Evolutionary conservation across 768 basidiomycete genomes (phyloP).

Genomic region (Clitopilus hobsonii): DNA sequence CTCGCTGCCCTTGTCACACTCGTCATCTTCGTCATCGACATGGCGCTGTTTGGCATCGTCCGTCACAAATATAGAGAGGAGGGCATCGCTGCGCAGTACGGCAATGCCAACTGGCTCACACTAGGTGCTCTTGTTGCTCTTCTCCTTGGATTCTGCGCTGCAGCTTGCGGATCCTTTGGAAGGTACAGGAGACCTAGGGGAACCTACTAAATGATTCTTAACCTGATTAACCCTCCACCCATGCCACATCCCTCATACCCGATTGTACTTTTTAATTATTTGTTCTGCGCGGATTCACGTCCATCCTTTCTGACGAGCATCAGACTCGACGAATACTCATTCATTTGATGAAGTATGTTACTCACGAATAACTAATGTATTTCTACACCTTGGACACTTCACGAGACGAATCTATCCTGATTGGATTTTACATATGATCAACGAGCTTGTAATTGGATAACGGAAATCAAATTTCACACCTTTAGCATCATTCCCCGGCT

Average conservation of each 20-base stretch:
- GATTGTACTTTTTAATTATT: not conserved
- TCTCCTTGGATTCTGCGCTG: constrained; percentile 60
- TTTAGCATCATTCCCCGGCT: too few relatives aligned
- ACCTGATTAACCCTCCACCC: not conserved
- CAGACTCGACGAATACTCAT: not conserved
- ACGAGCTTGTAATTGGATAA: too few relatives aligned
- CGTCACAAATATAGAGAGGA: constrained; percentile 50
- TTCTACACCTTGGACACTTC: not conserved
- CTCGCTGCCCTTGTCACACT: constrained; percentile 66
- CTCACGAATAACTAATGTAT: not conserved
- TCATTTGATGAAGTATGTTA: not conserved
- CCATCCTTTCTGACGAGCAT: not conserved
- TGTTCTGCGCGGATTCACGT: not conserved
- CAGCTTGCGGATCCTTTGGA: constrained; percentile 64
- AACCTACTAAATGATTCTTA: constrained; percentile 7
- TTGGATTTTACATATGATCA: too few relatives aligned
- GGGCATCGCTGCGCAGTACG: constrained; percentile 50
- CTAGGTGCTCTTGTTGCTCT: constrained; percentile 70
- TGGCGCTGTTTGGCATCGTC: constrained; percentile 74
- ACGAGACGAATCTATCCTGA: not conserved
- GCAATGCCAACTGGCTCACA: constrained; percentile 81
- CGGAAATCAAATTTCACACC: too few relatives aligned
- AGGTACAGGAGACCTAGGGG: constrained; percentile 46
- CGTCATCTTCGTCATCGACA: constrained; percentile 71
- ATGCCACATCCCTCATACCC: not conserved